Evolutionary conservation across 345 rosid genomes (phyloP), one percentile per base, ranked within the genome.

Genomic region (Dimocarpus longan): DNA sequence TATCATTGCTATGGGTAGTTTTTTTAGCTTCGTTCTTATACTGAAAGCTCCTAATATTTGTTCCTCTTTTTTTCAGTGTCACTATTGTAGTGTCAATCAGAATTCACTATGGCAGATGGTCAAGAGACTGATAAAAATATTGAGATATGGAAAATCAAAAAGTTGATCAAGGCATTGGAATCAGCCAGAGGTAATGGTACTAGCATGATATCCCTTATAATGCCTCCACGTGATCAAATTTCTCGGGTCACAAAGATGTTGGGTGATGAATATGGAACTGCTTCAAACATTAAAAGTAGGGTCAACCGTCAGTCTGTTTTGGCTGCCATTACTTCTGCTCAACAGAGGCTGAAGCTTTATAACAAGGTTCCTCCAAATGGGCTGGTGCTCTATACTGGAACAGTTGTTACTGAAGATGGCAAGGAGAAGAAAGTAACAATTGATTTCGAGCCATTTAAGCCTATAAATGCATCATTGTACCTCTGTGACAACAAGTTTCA

Each of bases 151-250:
- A 95, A 95, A 82, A 93, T 95, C 48, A 95, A 95, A 83, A 95
- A 93, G 78, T 87, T 95, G 40, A 95, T 95, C 82, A 95, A 93
- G 82, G 97, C 93, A 8, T 82, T 91, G 65, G 98, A 95, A 77
- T 87, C 97, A 42, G 98, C 98, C 0, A 88, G 98, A 83, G 98
- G 97, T 59, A 93, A 95, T 76, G 97, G 98, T 11, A 93, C 97
- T 43, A 95, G 97, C 88, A 93, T 95, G 98, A 93, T 95, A 84
- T 95, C 98, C 68, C 97, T 95, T 67, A 95, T 95, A 4, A 93
- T 95, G 97, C 98, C 97, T 70, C 98, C 98, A 42, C 93, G 97
- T 64, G 97, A 95, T 90, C 98, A 93, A 79, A 87, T 95, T 16
- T 88, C 96, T 71, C 89, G 97, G 71, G 98, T 95, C 78, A 91